Evolutionary conservation across 257 asterid genomes (phyloP).

Genomic region (Penstemon barbatus): DNA sequence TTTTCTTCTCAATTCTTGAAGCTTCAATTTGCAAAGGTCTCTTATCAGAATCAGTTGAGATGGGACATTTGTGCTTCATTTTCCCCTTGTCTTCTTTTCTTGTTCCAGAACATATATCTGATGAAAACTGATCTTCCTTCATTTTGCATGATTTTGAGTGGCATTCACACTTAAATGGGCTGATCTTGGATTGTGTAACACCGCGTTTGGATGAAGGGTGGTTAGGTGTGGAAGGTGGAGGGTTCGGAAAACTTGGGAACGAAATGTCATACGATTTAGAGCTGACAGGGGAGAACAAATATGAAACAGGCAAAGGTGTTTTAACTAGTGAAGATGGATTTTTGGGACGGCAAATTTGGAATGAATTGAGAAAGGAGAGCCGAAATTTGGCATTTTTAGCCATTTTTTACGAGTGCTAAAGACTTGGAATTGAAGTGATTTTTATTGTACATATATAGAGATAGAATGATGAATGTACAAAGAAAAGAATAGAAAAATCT

Average conservation of each 20-base stretch:
- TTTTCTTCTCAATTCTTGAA: constrained; percentile 5
- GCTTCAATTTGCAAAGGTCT: not conserved
- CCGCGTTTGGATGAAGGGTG: constrained; percentile 33
- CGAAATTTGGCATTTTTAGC: constrained; percentile 25
- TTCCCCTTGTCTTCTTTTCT: constrained; percentile 24
- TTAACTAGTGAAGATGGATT: constrained; percentile 36
- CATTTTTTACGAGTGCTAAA: constrained; percentile 18
- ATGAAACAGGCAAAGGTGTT: constrained; percentile 32
- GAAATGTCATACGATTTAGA: constrained; percentile 38
- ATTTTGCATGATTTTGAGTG: too few relatives aligned
- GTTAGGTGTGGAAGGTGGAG: constrained; percentile 54
- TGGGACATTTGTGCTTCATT: constrained; percentile 32
- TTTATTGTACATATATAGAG: too few relatives aligned
- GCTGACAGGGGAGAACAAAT: constrained; percentile 32
- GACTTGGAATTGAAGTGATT: not conserved
- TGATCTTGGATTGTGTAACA: constrained; percentile 25
- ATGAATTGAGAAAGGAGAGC: constrained; percentile 36
- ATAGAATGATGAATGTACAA: not conserved
- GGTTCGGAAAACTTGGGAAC: constrained; percentile 46
- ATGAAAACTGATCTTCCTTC: constrained; percentile 18
- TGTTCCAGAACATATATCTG: not conserved
- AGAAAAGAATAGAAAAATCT: not conserved
- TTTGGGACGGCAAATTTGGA: constrained; percentile 47
- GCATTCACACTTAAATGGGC: constrained; percentile 20
- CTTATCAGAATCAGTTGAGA: constrained; percentile 38